phyloP scores from a whole-genome alignment of 2,329 filamentous ascomycete genomes.

The Ceratocystis cubensis region DNA sequence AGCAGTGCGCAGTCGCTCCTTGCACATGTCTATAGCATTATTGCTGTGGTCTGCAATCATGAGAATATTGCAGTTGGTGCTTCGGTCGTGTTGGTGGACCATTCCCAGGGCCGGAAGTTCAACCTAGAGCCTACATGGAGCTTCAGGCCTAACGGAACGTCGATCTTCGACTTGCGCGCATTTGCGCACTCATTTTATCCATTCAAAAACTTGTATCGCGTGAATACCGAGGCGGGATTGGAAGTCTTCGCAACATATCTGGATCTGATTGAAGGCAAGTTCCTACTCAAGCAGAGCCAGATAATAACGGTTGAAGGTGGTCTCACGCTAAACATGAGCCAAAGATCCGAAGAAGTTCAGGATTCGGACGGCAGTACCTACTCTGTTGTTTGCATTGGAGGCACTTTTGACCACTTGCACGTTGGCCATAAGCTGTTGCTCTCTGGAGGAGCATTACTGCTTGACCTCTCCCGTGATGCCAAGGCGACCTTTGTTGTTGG shows the following conservation, averaged over 20 bases:
- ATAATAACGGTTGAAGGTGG: conserved; percentile 42
- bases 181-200: conserved; percentile 42
- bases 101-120: conserved; percentile 32
- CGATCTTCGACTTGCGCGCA: conserved; percentile 38
- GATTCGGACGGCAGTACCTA: neutral
- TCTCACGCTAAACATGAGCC: conserved; percentile 25
- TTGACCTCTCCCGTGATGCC: conserved; percentile 32
- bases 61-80: conserved; percentile 49
- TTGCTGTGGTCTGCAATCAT: conserved; percentile 58
- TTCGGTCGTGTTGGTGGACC: conserved; percentile 60
- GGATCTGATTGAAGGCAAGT: conserved; percentile 35
- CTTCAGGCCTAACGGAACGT: conserved; percentile 35
- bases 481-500: conserved; percentile 58
- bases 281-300: conserved; percentile 38
- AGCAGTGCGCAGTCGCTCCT: conserved; percentile 58
- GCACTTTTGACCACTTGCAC: conserved; percentile 94
- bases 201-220: conserved; percentile 55
- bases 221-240: conserved; percentile 52
- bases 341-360: neutral
- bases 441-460: conserved; percentile 67
- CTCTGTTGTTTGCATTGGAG: conserved; percentile 60
- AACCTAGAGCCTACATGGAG: conserved; percentile 28
- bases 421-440: conserved; percentile 92
- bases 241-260: conserved; percentile 41
- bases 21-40: conserved; percentile 63